A percentile compares a stretch with the other conserved stretches of the same genome.
Conservation (phyloP, 2,329 filamentous ascomycete genomes). For the Graphiopsis chlorocephala region DNA sequence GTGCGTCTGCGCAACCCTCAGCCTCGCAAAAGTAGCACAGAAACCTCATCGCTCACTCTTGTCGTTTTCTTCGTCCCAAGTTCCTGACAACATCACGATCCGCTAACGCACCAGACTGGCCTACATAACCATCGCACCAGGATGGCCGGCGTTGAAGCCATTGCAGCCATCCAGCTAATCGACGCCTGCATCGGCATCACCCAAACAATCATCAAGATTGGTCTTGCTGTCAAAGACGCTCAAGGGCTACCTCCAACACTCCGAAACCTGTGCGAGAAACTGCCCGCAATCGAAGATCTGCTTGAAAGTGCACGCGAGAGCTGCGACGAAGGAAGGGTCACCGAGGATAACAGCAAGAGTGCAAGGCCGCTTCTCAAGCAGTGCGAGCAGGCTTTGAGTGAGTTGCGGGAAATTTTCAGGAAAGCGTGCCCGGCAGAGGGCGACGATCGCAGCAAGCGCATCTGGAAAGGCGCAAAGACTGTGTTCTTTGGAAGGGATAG, state of each 20-base stretch:
- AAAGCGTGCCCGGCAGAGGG: constrained; percentile 18
- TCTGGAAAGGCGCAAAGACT: constrained; percentile 17
- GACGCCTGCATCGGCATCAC: constrained; percentile 23
- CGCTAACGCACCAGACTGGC: no score
- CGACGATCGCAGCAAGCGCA: constrained; percentile 14
- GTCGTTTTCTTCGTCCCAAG: no score
- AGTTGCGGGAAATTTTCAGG: constrained; percentile 13
- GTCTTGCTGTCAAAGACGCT: constrained; percentile 20
- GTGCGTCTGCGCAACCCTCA: no score
- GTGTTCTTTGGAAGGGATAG: constrained; percentile 18
- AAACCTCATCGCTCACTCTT: no score
- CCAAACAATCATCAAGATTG: constrained; percentile 22
- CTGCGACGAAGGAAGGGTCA: neutral
- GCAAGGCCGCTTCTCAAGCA: constrained; percentile 13
- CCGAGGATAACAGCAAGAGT: neutral
- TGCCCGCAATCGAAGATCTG: constrained; percentile 21
- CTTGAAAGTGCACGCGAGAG: constrained; percentile 12
- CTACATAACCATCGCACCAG: no score
- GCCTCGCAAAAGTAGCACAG: no score
- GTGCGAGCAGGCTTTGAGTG: constrained; percentile 12
- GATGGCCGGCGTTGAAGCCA: constrained; percentile 13
- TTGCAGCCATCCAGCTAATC: neutral
- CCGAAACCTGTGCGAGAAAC: constrained; percentile 17
- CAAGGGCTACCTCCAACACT: constrained; percentile 23
- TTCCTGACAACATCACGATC: no score